Conservation (phyloP, 306 rosid species). For the Medicago ruthenica region DNA sequence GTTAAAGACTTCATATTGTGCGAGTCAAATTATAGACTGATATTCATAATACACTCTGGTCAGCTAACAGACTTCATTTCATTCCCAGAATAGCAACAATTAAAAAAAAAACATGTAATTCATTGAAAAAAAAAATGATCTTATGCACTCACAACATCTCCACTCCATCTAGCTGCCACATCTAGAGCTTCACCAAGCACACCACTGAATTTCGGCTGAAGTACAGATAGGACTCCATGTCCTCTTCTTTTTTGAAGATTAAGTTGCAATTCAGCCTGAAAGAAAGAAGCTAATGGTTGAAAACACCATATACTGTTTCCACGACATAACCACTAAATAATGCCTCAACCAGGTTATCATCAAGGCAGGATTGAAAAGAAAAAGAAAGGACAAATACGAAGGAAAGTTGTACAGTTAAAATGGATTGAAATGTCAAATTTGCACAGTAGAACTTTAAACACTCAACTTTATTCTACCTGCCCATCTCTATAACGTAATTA, state of each 20-base stretch:
- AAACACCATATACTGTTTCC: conserved; percentile 17
- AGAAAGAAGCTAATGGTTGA: conserved; percentile 42
- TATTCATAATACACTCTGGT: conserved; percentile 25
- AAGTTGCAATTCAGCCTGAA: conserved; percentile 91
- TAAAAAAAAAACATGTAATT: conserved; percentile 25
- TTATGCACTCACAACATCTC: conserved; percentile 83
- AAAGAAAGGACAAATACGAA: neutral
- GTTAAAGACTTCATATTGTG: conserved; percentile 21
- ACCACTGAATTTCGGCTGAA: conserved; percentile 87
- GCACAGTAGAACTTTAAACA: conserved; percentile 1
- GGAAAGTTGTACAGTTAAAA: neutral
- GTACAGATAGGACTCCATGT: conserved; percentile 84
- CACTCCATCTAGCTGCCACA: conserved; percentile 96
- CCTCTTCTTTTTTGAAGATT: conserved; percentile 97
- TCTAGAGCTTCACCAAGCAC: conserved; percentile 95
- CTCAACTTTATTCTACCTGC: neutral
- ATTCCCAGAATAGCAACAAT: conserved; percentile 35
- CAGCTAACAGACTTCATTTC: conserved; percentile 19
- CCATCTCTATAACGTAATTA: conserved; percentile 10
- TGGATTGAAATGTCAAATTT: conserved; percentile 8
- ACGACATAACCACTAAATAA: conserved; percentile 20
- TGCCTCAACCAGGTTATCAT: conserved; percentile 20
- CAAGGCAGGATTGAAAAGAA: conserved; percentile 5
- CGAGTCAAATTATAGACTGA: neutral
- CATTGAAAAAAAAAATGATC: conserved; percentile 29